These are phyloP conservation scores for Xenoacremonium recifei DNA, from an alignment of 2,329 filamentous ascomycete species.

Conservation along the genomic window DNA sequence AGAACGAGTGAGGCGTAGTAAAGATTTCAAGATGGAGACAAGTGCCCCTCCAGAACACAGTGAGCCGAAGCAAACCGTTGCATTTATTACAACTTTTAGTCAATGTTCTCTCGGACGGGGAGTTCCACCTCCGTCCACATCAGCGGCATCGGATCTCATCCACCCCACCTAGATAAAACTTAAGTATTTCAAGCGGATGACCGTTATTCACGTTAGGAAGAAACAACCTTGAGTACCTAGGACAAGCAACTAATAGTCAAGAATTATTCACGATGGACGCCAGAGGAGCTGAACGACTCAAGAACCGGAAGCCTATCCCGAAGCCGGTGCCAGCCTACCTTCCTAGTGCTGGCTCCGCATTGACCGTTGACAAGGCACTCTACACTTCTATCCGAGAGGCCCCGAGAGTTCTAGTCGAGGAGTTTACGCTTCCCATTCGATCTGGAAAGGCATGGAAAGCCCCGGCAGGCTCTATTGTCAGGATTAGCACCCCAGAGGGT, in stretches of 20 bases:
- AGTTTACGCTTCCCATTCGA: constrained; percentile 68
- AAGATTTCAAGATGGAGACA: too few relatives aligned
- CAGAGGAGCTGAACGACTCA: constrained; percentile 36
- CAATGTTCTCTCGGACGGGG: neutral
- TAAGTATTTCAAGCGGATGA: neutral
- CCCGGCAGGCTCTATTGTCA: constrained; percentile 64
- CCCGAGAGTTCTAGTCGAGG: constrained; percentile 39
- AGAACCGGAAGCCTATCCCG: constrained; percentile 43
- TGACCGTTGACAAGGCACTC: constrained; percentile 41
- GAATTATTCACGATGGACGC: constrained; percentile 16
- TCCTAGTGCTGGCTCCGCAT: constrained; percentile 39
- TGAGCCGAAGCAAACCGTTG: constrained; percentile 1
- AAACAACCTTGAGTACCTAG: neutral
- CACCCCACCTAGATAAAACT: neutral
- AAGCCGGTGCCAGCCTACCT: constrained; percentile 50
- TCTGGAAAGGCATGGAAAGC: constrained; percentile 73
- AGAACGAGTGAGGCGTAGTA: too few relatives aligned
- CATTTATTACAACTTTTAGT: neutral
- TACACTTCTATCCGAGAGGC: constrained; percentile 63
- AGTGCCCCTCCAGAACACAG: too few relatives aligned
- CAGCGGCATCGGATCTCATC: constrained; percentile 1
- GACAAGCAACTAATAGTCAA: too few relatives aligned
- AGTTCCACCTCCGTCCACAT: neutral
- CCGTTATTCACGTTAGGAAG: neutral
- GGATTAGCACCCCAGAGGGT: constrained; percentile 72